Conservation (phyloP, 2,329 filamentous ascomycete genomes). For the Chaetomiaceae sp. region DNA sequence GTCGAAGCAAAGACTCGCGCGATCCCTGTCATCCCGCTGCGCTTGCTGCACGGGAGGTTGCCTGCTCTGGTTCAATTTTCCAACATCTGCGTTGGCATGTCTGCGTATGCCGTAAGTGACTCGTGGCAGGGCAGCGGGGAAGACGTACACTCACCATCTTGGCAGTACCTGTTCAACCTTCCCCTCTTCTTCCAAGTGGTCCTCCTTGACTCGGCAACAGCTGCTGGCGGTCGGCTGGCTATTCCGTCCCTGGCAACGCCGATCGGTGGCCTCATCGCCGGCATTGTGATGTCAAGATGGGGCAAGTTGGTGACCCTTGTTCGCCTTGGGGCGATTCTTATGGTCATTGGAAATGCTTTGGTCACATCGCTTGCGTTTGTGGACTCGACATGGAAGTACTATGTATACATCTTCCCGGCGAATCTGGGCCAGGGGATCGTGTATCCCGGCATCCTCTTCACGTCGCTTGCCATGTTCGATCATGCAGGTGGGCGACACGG, state of each 20-base stretch:
- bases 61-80: slow-evolving; percentile 53
- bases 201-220: slow-evolving; percentile 58
- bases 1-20: slow-evolving; percentile 48
- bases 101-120: slow-evolving; percentile 56
- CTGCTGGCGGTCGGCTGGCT: slow-evolving; percentile 60
- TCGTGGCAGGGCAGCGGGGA: background rate
- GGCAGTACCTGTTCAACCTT: slow-evolving; percentile 61
- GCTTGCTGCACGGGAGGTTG: slow-evolving; percentile 50
- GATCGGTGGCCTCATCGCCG: slow-evolving; percentile 51
- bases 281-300: slow-evolving; percentile 55
- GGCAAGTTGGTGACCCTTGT: slow-evolving; percentile 50
- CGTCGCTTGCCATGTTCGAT: slow-evolving; percentile 58
- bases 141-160: background rate
- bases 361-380: slow-evolving; percentile 46
- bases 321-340: slow-evolving; percentile 46
- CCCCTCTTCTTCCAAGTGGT: slow-evolving; percentile 68
- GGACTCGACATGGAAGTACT: slow-evolving; percentile 51
- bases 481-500: slow-evolving; percentile 46
- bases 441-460: slow-evolving; percentile 57
- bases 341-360: slow-evolving; percentile 51
- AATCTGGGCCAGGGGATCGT: slow-evolving; percentile 58
- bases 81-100: slow-evolving; percentile 57
- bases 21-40: slow-evolving; percentile 50
- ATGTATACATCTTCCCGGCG: slow-evolving; percentile 53
- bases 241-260: slow-evolving; percentile 59